These are phyloP conservation scores for Hypoxylon sp. DNA, from an alignment of 2,329 filamentous ascomycete genomes.

Conservation along the genomic window DNA sequence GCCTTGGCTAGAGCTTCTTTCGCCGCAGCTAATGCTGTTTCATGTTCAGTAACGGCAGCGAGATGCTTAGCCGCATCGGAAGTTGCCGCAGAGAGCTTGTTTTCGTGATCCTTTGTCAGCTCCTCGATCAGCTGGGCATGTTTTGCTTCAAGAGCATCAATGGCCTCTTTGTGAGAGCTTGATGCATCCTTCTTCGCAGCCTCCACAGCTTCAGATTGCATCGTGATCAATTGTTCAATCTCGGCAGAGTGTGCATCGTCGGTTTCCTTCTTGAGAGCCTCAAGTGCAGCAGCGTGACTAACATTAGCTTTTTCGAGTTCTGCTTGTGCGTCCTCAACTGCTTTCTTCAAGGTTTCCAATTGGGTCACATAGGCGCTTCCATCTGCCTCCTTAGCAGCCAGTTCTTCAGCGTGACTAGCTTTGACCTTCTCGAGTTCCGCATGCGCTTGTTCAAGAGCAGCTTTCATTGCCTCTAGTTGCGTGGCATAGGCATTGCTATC, in stretches of 20 bases:
- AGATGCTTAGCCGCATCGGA: conserved; percentile 53
- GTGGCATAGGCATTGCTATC: conserved; percentile 53
- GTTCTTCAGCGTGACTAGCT: conserved; percentile 46
- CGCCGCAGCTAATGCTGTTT: conserved; percentile 54
- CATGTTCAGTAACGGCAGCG: conserved; percentile 49
- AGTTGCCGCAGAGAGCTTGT: conserved; percentile 48
- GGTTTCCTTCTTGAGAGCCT: conserved; percentile 58
- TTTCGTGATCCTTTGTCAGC: conserved; percentile 55
- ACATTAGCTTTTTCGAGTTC: conserved; percentile 55
- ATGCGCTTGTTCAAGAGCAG: conserved; percentile 52
- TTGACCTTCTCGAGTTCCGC: conserved; percentile 50
- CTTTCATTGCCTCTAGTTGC: conserved; percentile 55
- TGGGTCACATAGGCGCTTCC: conserved; percentile 45
- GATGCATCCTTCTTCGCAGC: conserved; percentile 58
- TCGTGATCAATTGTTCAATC: conserved; percentile 60
- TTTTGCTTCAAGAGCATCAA: conserved; percentile 58
- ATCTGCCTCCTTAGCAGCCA: conserved; percentile 46
- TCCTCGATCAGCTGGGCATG: conserved; percentile 64
- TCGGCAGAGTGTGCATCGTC: conserved; percentile 60
- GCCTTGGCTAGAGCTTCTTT: conserved; percentile 52
- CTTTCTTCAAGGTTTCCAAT: conserved; percentile 49
- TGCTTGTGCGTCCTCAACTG: conserved; percentile 48
- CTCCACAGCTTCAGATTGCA: conserved; percentile 61
- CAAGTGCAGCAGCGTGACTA: conserved; percentile 54
- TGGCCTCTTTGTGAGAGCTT: conserved; percentile 46